These are phyloP conservation scores for Themeda triandra DNA, from an alignment of 176 grass and related monocot species.

Conservation along the genomic window DNA sequence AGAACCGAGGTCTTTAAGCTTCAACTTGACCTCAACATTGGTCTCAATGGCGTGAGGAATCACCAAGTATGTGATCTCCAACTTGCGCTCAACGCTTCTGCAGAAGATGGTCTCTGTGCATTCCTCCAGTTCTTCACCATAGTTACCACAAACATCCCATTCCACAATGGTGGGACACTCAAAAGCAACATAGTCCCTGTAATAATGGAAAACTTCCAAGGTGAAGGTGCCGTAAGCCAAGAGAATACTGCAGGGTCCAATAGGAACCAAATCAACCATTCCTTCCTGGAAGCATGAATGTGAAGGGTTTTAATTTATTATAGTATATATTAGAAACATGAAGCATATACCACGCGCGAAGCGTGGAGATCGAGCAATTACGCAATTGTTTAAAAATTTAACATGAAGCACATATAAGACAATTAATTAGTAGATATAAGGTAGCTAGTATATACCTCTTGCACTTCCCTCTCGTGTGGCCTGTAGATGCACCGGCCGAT, in stretches of 20 bases:
- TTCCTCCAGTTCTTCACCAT: no score
- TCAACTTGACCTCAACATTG: not conserved
- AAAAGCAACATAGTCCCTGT: no score
- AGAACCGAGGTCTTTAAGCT: not conserved
- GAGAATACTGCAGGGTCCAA: no score
- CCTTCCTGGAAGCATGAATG: no score
- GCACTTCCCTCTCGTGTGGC: not conserved
- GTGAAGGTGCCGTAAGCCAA: no score
- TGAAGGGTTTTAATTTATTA: not conserved
- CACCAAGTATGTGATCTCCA: not conserved
- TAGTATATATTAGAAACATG: not conserved
- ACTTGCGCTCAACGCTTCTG: not conserved
- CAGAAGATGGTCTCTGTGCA: no score
- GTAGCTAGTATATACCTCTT: not conserved
- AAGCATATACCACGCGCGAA: not conserved
- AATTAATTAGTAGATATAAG: not conserved
- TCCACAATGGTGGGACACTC: no score
- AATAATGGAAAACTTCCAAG: not conserved
- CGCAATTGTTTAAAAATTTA: no score
- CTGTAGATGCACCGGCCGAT: not conserved
- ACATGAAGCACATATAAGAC: not conserved
- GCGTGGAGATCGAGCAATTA: no score
- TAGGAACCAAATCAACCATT: no score
- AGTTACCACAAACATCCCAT: not conserved
- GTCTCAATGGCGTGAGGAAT: not conserved